A percentile compares a stretch with the other conserved stretches of the same genome.
Evolutionary conservation across 2,329 filamentous ascomycete species (phyloP).

Genomic region (Pseudogymnoascus sp.): DNA sequence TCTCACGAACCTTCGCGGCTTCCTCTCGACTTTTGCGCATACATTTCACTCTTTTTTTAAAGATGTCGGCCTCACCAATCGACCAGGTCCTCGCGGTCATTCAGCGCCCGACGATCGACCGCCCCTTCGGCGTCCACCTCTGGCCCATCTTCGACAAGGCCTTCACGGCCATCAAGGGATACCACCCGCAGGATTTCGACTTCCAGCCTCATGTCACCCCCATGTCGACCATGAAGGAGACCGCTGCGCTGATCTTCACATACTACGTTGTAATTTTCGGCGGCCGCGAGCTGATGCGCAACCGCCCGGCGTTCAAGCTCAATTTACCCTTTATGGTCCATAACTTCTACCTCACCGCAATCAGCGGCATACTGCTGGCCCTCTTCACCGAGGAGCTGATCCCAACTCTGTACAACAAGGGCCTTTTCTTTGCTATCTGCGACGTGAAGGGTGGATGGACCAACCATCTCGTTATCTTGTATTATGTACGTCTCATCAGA

Average conservation of each 20-base stretch:
- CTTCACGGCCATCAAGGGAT: constrained; percentile 70
- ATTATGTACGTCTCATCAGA: constrained; percentile 71
- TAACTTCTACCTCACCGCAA: constrained; percentile 87
- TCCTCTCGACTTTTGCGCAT: background rate
- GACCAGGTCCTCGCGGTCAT: constrained; percentile 40
- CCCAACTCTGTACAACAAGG: constrained; percentile 70
- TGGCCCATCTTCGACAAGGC: constrained; percentile 93
- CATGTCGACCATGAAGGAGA: constrained; percentile 83
- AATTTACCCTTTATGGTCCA: constrained; percentile 88
- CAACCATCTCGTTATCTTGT: constrained; percentile 82
- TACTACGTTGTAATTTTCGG: constrained; percentile 96
- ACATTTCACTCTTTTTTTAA: background rate
- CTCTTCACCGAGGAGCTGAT: constrained; percentile 90
- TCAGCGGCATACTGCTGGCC: constrained; percentile 71
- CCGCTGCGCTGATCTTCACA: constrained; percentile 68
- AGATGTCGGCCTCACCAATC: constrained; percentile 16
- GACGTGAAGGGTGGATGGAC: constrained; percentile 81
- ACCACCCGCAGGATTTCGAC: constrained; percentile 76
- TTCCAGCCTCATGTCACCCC: constrained; percentile 78
- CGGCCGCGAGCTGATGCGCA: constrained; percentile 86
- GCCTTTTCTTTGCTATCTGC: constrained; percentile 88
- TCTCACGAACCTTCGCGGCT: constrained; percentile 2
- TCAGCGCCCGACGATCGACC: constrained; percentile 74
- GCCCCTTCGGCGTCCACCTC: constrained; percentile 82
- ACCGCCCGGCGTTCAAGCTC: constrained; percentile 76